Percentiles rank a stretch among this genome's conserved stretches.
Conservation (phyloP, 2,329 filamentous ascomycete genomes). For the Colletotrichum cereale region DNA sequence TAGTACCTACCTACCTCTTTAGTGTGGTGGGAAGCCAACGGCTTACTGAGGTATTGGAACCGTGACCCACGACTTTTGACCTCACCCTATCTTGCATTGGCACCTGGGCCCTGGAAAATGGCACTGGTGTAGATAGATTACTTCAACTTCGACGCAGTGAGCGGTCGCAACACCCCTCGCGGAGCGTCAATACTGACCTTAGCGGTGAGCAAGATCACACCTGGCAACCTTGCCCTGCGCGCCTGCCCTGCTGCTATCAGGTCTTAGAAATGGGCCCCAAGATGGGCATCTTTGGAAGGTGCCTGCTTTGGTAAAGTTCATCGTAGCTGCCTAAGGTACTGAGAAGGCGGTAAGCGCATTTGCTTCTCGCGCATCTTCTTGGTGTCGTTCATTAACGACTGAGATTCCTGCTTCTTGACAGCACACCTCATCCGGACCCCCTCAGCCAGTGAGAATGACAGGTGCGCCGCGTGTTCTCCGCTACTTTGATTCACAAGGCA, state of each 20-base stretch:
- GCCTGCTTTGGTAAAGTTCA: not conserved
- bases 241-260: not conserved
- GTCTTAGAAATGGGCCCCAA: not conserved
- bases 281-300: not conserved
- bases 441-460: not conserved
- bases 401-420: not conserved
- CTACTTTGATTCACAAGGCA: not conserved
- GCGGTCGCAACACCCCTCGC: not conserved
- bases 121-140: not conserved
- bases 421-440: not conserved
- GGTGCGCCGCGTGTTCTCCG: too few species aligned
- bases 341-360: not conserved
- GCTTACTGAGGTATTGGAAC: not conserved
- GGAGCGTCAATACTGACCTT: not conserved
- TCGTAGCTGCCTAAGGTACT: not conserved
- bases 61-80: slow-evolving; percentile 7
- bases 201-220: not conserved
- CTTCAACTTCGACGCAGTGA: not conserved
- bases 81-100: not conserved
- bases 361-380: not conserved
- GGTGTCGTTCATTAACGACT: not conserved
- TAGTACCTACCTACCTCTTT: too few species aligned
- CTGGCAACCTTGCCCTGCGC: not conserved
- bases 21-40: not conserved
- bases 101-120: not conserved